Percentiles rank a stretch among this genome's conserved stretches.
Evolutionary conservation across 305 asterid species (phyloP).

Genomic region (Fraxinus sp.): DNA sequence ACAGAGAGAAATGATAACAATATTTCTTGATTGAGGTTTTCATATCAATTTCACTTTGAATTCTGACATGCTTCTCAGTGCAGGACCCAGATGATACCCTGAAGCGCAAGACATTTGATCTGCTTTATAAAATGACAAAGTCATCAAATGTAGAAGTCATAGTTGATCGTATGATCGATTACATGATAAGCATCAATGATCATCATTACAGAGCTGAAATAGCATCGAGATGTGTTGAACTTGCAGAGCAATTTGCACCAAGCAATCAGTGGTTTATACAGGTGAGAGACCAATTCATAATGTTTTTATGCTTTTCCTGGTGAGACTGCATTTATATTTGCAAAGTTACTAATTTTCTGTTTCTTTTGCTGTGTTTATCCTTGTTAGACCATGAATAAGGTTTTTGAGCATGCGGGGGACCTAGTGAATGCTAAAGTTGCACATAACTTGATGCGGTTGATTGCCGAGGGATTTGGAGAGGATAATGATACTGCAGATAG

Average conservation of each 20-base stretch:
- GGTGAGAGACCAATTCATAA: constrained; percentile 43
- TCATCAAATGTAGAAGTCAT: constrained; percentile 98
- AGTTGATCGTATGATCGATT: constrained; percentile 90
- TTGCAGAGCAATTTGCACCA: constrained; percentile 98
- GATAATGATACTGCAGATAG: constrained; percentile 82
- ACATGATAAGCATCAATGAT: constrained; percentile 88
- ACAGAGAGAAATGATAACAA: neutral
- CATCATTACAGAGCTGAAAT: constrained; percentile 93
- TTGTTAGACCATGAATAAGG: constrained; percentile 92
- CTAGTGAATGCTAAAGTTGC: constrained; percentile 88
- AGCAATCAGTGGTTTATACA: constrained; percentile 99
- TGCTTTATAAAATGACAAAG: constrained; percentile 97
- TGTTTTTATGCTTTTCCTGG: constrained; percentile 15
- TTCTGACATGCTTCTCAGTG: constrained; percentile 25
- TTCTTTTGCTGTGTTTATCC: constrained; percentile 27
- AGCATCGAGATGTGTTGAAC: constrained; percentile 97
- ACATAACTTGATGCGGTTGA: constrained; percentile 91
- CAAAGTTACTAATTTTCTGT: constrained; percentile 24
- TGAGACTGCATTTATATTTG: constrained; percentile 10
- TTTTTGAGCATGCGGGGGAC: constrained; percentile 97
- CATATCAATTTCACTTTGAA: constrained; percentile 18
- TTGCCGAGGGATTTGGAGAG: constrained; percentile 97
- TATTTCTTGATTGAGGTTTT: constrained; percentile 24
- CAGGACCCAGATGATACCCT: constrained; percentile 99
- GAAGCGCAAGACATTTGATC: constrained; percentile 92